Conservation (phyloP, 352 stramenopile species). For the Phytophthora quininea region DNA sequence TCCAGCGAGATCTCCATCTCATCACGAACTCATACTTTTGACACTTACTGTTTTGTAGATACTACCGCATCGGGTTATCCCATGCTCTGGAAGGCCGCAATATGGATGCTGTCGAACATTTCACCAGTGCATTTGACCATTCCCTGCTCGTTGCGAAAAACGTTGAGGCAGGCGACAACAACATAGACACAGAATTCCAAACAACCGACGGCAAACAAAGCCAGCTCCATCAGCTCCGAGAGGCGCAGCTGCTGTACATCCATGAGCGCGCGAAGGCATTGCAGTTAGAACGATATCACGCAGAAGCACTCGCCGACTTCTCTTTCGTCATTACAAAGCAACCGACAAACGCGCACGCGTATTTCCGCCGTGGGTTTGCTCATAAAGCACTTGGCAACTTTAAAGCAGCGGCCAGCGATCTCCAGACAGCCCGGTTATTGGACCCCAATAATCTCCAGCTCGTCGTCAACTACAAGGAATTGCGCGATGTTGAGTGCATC, state of each 20-base stretch:
- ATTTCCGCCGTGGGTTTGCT: conserved; percentile 82
- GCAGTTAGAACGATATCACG: conserved; percentile 72
- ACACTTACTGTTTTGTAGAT: conserved; percentile 33
- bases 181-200: conserved; percentile 14
- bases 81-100: conserved; percentile 51
- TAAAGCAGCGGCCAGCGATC: conserved; percentile 61
- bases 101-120: conserved; percentile 74
- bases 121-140: conserved; percentile 49
- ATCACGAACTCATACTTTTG: neutral
- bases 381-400: conserved; percentile 68
- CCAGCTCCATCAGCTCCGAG: conserved; percentile 29
- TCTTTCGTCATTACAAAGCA: conserved; percentile 69
- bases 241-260: conserved; percentile 48
- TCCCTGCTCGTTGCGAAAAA: conserved; percentile 21
- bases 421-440: conserved; percentile 71
- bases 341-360: conserved; percentile 81
- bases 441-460: conserved; percentile 72
- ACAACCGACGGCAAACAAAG: conserved; percentile 19
- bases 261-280: conserved; percentile 83
- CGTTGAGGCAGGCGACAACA: conserved; percentile 19
- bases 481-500: conserved; percentile 75
- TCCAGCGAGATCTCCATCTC: conserved; percentile 1
- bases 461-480: conserved; percentile 82
- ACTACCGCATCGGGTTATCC: conserved; percentile 76
- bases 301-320: conserved; percentile 80